Evolutionary conservation across 352 stramenopile species (phyloP), one percentile per base, ranked within the genome.

Genomic region (Globisporangium mamillatum): DNA sequence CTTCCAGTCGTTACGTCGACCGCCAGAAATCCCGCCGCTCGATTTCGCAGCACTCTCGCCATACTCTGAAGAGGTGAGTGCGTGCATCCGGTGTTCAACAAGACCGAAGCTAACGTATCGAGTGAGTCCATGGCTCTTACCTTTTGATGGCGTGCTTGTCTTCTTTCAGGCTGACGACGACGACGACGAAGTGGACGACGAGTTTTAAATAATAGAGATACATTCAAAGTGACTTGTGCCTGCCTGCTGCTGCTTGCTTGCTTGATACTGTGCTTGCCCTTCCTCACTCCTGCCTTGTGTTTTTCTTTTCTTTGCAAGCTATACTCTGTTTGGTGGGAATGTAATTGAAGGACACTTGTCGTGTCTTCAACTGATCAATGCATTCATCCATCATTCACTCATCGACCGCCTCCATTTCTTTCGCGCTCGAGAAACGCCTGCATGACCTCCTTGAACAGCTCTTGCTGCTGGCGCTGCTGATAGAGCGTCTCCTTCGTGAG

Each of bases 381-480:
- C 18, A 48, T 8, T 20, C 38, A 18, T 52, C 18, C 41, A n/a
- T 48, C 14, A 27, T 8, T 25, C 60, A 50, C 38, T 46, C 38
- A 58, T 24, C 41, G n/a, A 10, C 46, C 27, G 12, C 25, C 22
- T 61, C 62, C 41, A 48, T 25, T 24, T 1, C 62, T 25, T n/a
- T 69, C 48, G 1, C 48, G 67, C 36, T 53, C 62, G 6, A 69
- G 67, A 62, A 92, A 73, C 25, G 68, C 75, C 16, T 76, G 54
- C 34, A 94, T 65, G 34, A 93, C 74, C 22, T 90, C 74, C 41
- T 85, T 77, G 25, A 93, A 76, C 8, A 95, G 48, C 36, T 82
- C 75, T 60, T 93, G 77, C 34, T 95, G 88, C 61, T 91, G 75
- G 1, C 66, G 73, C 59, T 93, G 82, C 48, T 91, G 79, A 7